Evolutionary conservation across 768 basidiomycete genomes (phyloP), one percentile per base, ranked within the genome.

Genomic region (Suillus subaureus): DNA sequence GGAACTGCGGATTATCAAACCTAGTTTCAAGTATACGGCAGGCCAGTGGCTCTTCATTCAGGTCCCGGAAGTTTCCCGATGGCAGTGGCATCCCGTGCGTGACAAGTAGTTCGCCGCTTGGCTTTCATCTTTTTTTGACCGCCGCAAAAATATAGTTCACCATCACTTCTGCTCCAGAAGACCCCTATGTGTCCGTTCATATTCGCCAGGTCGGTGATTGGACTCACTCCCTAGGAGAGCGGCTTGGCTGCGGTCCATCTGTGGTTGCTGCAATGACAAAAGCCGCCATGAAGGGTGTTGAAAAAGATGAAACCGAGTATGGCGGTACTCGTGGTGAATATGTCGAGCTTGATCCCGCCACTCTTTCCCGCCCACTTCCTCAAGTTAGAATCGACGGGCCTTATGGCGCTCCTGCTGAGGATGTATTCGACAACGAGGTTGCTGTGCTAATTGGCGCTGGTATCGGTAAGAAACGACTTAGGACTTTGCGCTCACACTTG

Each of bases 71-170:
- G 77, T 97, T 13, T 96, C 94, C 51, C 77, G 71, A 23, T 88
- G 84, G 75, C 94, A 97, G 75, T 98, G 95, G 95, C 96, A 97
- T 78, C 96, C 96, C n/a, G 94, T 96, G 70, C 72, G 92, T 83
- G n/a, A 57, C 37, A 55, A 56, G 61, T 26, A 40, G 15, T 40
- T 31, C 18, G 7, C 23, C 23, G 13, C 49, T 26, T 13, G 26
- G 6, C 26, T 42, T 60, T 42, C 6, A 7, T 43, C 3, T 28
- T 42, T 60, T n/a, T 23, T 26, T 60, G 26, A 60, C 18, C 40
- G 12, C 21, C 1, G 28, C 18, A 33, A 58, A 39, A 60, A 42
- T 12, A 60, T 60, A 95, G 92, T 96, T 97, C 79, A 96, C 94
- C 45, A 96, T 96, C 79, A 95, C 94, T 0, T 96, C 94, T 45